A percentile compares a stretch with the other conserved stretches of the same genome.
These are phyloP conservation scores for Phytophthora sp. DNA, from an alignment of 352 stramenopile species.

Conservation along the genomic window DNA sequence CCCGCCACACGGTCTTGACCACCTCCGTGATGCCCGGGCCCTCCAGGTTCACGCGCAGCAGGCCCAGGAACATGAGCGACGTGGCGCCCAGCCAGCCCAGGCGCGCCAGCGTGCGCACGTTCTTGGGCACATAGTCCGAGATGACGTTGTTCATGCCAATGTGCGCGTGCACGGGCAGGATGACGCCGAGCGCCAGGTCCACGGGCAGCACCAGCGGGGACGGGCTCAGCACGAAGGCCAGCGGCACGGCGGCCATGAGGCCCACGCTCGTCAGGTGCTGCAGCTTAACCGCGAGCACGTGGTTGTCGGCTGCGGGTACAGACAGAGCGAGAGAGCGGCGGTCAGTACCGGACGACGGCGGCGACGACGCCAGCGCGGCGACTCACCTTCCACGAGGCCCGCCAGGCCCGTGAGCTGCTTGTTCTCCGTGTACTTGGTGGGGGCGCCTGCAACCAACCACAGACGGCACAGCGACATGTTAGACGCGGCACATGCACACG, in stretches of 20 bases:
- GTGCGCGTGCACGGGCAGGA: slow-evolving; percentile 91
- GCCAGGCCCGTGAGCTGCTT: slow-evolving; percentile 70
- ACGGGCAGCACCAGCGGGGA: slow-evolving; percentile 74
- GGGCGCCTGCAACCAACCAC: slow-evolving; percentile 38
- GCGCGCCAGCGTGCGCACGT: slow-evolving; percentile 56
- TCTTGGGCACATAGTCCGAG: slow-evolving; percentile 94
- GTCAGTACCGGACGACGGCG: neutral
- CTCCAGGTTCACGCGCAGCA: slow-evolving; percentile 86
- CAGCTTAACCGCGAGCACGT: slow-evolving; percentile 64
- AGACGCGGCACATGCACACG: slow-evolving; percentile 6
- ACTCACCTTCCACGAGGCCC: slow-evolving; percentile 74
- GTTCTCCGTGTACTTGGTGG: slow-evolving; percentile 83
- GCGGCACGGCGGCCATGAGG: slow-evolving; percentile 63
- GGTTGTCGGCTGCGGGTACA: slow-evolving; percentile 81
- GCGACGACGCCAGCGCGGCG: neutral
- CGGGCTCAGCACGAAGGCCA: slow-evolving; percentile 81
- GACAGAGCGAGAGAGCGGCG: neutral
- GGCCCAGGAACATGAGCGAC: slow-evolving; percentile 79
- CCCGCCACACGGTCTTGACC: slow-evolving; percentile 87
- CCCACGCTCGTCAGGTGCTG: slow-evolving; percentile 65
- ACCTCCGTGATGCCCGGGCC: slow-evolving; percentile 87
- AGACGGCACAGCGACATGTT: slow-evolving; percentile 3
- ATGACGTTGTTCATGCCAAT: slow-evolving; percentile 95
- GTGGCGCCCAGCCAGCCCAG: slow-evolving; percentile 77
- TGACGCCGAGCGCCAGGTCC: slow-evolving; percentile 79